Evolutionary conservation across 768 basidiomycete species (phyloP).

Genomic region (Kwoniella dejecticola): DNA sequence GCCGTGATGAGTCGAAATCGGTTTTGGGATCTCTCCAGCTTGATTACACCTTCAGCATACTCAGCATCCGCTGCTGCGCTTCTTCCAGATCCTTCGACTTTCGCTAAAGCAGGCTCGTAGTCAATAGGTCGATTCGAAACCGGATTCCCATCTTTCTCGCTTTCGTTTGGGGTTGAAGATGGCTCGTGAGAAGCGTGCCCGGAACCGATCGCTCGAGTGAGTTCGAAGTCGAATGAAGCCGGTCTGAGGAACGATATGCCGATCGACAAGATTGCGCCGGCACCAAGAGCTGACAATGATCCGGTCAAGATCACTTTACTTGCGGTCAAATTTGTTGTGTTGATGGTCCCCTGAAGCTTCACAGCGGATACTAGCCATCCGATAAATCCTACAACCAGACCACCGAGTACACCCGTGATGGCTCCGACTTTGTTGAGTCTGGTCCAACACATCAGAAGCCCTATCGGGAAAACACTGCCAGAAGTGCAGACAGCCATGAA

Average conservation of each 20-base stretch:
- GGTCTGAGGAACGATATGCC: constrained; percentile 8
- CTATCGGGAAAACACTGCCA: constrained; percentile 13
- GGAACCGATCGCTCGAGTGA: constrained; percentile 11
- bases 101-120: constrained; percentile 14
- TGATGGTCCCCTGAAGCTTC: constrained; percentile 11
- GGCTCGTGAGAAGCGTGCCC: background rate
- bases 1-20: constrained; percentile 14
- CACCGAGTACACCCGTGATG: constrained; percentile 12
- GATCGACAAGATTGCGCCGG: constrained; percentile 17
- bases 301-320: constrained; percentile 16
- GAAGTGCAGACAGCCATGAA: constrained; percentile 21
- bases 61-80: constrained; percentile 12
- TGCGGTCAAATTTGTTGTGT: constrained; percentile 11
- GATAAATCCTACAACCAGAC: constrained; percentile 11
- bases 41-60: constrained; percentile 12
- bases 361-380: constrained; percentile 15
- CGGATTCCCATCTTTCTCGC: background rate
- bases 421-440: constrained; percentile 12
- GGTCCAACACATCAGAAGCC: constrained; percentile 16
- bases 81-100: constrained; percentile 10
- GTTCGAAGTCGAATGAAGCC: constrained; percentile 19
- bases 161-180: background rate
- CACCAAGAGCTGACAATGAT: constrained; percentile 14
- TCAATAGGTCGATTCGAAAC: background rate
- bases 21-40: constrained; percentile 9